phyloP scores from a whole-genome alignment of 257 asterid species.

The Nyctanthes arbortristis region DNA sequence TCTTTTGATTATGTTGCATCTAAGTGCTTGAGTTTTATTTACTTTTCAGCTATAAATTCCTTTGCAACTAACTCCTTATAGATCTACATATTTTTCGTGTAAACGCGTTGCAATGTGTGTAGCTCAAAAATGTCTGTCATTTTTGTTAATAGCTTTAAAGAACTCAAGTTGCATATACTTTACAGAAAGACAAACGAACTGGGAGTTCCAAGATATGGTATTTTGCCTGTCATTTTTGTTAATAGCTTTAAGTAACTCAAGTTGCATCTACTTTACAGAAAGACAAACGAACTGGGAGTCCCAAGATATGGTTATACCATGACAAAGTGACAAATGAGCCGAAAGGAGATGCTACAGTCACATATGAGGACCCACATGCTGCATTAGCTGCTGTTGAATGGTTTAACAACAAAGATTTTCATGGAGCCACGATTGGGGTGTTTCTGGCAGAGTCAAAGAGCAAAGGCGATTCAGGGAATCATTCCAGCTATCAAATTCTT shows the following conservation, averaged over 20 bases:
- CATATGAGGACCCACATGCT: constrained; percentile 99
- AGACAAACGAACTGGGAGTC: constrained; percentile 94
- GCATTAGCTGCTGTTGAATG: constrained; percentile 98
- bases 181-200: constrained; percentile 84
- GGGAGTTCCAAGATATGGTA: constrained; percentile 94
- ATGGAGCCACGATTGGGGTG: constrained; percentile 83
- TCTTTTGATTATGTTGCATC: neutral
- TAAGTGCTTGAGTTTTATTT: neutral
- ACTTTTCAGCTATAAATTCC: neutral
- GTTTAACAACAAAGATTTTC: constrained; percentile 95
- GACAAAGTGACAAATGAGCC: constrained; percentile 94
- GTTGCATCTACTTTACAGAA: constrained; percentile 46
- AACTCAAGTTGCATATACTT: constrained; percentile 22
- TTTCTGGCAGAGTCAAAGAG: constrained; percentile 88
- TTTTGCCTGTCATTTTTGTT: neutral
- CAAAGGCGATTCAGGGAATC: constrained; percentile 58
- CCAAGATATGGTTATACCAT: constrained; percentile 90
- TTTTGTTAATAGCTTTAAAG: no score
- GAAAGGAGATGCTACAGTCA: constrained; percentile 97
- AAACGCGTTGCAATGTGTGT: neutral
- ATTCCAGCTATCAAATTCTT: constrained; percentile 39
- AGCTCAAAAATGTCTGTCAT: neutral
- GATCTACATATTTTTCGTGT: neutral
- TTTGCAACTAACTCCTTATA: neutral
- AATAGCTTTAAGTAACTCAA: neutral